Conservation (phyloP, 768 basidiomycete species). For the Pleurotus djamor region DNA sequence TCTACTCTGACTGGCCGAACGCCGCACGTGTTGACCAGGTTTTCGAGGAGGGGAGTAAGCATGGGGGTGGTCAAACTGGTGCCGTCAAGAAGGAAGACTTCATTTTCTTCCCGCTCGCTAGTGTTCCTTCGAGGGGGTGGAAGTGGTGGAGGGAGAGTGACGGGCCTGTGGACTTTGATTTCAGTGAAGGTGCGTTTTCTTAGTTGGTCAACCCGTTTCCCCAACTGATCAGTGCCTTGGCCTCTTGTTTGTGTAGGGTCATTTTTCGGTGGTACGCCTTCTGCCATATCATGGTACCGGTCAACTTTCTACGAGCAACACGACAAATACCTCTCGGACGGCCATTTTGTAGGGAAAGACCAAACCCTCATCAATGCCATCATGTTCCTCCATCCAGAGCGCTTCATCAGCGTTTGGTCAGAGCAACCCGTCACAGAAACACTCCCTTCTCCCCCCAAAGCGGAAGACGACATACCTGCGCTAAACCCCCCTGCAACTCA, state of each 20-base stretch:
- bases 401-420: slow-evolving; percentile 42
- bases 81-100: slow-evolving; percentile 27
- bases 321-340: slow-evolving; percentile 43
- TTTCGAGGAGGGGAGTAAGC: slow-evolving; percentile 30
- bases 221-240: not conserved
- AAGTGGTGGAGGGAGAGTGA: slow-evolving; percentile 38
- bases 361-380: slow-evolving; percentile 51
- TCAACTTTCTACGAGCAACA: slow-evolving; percentile 48
- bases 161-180: slow-evolving; percentile 49
- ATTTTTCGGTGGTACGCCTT: slow-evolving; percentile 52
- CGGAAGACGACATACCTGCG: slow-evolving; percentile 9
- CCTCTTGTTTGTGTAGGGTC: slow-evolving; percentile 40
- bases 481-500: slow-evolving; percentile 13
- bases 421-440: slow-evolving; percentile 1
- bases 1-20: slow-evolving; percentile 48
- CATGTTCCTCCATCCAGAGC: slow-evolving; percentile 41
- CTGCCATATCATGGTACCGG: slow-evolving; percentile 43
- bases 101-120: slow-evolving; percentile 45
- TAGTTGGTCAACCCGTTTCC: not conserved
- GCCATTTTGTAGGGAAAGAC: slow-evolving; percentile 56
- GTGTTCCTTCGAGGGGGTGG: slow-evolving; percentile 26
- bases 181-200: slow-evolving; percentile 44
- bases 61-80: slow-evolving; percentile 14
- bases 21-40: slow-evolving; percentile 32
- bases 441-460: not conserved